Evolutionary conservation across 768 basidiomycete genomes (phyloP), one percentile per base, ranked within the genome.

Genomic region (Hypsizygus marmoreus): DNA sequence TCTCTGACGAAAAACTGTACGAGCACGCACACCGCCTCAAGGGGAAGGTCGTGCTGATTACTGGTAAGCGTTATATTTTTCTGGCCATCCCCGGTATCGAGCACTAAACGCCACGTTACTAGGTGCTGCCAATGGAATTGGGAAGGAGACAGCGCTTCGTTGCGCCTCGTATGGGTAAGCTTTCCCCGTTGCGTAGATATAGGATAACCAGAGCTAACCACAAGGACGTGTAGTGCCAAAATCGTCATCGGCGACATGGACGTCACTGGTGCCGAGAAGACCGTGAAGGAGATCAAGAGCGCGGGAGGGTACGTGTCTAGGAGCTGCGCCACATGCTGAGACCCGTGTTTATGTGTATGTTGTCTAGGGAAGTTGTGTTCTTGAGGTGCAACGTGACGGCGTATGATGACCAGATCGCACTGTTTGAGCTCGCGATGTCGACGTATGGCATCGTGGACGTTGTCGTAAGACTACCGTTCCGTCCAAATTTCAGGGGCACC

Each of bases 71-170:
- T 42, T n/a, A n/a, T 10, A 8, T 6, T 16, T 16, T 24, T 26
- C 14, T 28, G 8, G 13, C 16, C 8, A 4, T 16, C n/a, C n/a
- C n/a, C n/a, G n/a, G n/a, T n/a, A n/a, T 16, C 7, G 9, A 16
- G 24, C 24, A 24, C n/a, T 17, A 35, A 22, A 39, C 25, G 45
- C 1, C 10, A 37, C 11, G 41, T 40, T 13, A 35, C 7, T 39
- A 79, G 76, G 77, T 47, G 76, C 72, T 38, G 75, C 71, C 4
- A 74, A 74, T 58, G 80, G 80, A 2, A 79, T 82, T 45, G 80
- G 79, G 35, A 73, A 65, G 57, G 74, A 78, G 49, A 61, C 74
- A 2, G 80, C 80, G 3, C 52, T 75, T 6, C 66, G 63, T n/a
- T 79, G 79, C 55, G 79, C 75, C n/a, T 67, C 63, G 33, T 61